Evolutionary conservation across 106 monocot species (phyloP), one percentile per base, ranked within the genome.

Genomic region (Apostasia shenzhenica): DNA sequence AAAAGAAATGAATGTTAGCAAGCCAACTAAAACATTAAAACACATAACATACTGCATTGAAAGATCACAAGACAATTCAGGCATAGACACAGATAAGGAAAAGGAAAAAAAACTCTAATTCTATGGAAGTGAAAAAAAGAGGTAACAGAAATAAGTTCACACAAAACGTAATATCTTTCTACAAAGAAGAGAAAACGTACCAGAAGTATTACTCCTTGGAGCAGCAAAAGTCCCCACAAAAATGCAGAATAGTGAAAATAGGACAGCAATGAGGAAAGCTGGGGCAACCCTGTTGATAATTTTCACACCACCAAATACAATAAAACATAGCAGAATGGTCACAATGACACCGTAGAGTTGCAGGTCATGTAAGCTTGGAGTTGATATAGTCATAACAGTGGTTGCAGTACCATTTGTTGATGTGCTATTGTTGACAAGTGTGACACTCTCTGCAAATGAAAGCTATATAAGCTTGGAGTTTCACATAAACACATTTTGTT

Each of bases 221-320:
- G 95, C 86, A 72, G 71, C 78, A 73, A 92, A 83, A 43, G 85
- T 70, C 54, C 95, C 95, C 53, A 97, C 67, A 59, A 89, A 97
- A 74, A 97, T 97, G 88, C 95, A 92, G 86, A 89, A 76, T 52
- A 97, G 71, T 6, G 95, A 97, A 77, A 92, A 89, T 6, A 97
- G 67, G 3, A 92, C 95, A 44, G 95, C 82, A 39, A 97, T 77
- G 40, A 97, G 77, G 75, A 97, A 89, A 57, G 95, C 92, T 48
- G 95, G 95, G 60, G 95, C 95, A 64, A 97, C 92, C 66, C 72
- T 88, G 67, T 97, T 97, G 45, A 97, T 97, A 26, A 92, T 97
- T 62, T 97, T 97, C 47, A 97, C 95, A 61, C 95, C 95, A 61
- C 95, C 95, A 89, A 97, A 97, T 51, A 97, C 95, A 66, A 97